Conservation (phyloP, 1,284 basidiomycete species). For the Microbotryum intermedium region DNA sequence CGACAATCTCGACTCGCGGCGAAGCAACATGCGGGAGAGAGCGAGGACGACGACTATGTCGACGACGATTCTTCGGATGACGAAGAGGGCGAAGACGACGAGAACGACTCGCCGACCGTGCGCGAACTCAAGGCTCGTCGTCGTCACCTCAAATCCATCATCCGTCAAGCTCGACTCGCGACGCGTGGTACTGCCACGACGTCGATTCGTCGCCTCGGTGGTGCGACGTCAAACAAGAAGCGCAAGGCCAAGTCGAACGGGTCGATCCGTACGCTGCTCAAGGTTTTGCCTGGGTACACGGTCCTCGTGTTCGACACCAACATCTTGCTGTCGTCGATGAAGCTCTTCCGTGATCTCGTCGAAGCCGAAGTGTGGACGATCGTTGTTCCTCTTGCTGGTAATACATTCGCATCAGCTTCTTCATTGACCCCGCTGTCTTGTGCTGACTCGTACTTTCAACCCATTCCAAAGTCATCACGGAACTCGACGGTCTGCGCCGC, state of each 20-base stretch:
- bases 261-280: constrained; percentile 41
- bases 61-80: constrained; percentile 26
- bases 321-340: constrained; percentile 71
- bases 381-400: constrained; percentile 70
- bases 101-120: constrained; percentile 18
- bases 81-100: constrained; percentile 36
- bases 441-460: too few relatives aligned
- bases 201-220: constrained; percentile 11
- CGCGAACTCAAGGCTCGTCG: constrained; percentile 35
- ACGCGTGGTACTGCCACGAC: neutral
- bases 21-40: constrained; percentile 7
- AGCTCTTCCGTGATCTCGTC: constrained; percentile 63
- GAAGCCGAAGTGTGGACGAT: constrained; percentile 78
- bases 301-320: constrained; percentile 90
- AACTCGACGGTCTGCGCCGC: constrained; percentile 77
- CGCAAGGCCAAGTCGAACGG: constrained; percentile 31
- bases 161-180: constrained; percentile 20
- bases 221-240: constrained; percentile 15
- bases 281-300: constrained; percentile 74
- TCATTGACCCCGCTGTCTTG: too few relatives aligned
- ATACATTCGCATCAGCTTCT: neutral
- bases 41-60: constrained; percentile 26
- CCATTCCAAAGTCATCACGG: constrained; percentile 62
- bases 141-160: constrained; percentile 42
- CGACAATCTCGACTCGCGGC: constrained; percentile 27